Evolutionary conservation across 192 early-diverging fungal genomes (phyloP), one percentile per base, ranked within the genome.

Genomic region (Backusella australiensis): DNA sequence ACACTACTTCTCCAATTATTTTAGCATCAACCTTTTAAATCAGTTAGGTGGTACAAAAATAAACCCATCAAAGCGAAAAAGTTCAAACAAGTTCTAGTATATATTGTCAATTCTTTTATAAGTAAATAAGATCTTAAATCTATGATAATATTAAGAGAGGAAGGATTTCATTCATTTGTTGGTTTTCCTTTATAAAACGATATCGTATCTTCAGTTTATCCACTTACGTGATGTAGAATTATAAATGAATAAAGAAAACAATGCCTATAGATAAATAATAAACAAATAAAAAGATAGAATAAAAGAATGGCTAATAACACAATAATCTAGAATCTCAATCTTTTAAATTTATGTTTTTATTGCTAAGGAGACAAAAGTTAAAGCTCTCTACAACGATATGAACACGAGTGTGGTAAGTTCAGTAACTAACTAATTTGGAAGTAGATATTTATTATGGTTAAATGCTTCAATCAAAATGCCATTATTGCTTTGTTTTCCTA

Each of bases 401-500:
- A 63, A 14, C 53, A 59, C 21, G 53, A 29, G 56, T 63, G 26
- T 4, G n/a, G 11, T 29, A 63, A 63, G 4, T 29, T 29, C 56
- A 63, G 23, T 23, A 11, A 32, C 56, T 29, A 26, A 26, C 56
- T 63, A 12, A 63, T 63, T 63, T 63, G 3, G 56, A 29, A 63
- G 56, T n/a, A 23, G 56, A 14, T 29, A 63, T 63, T 14, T 29
- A 29, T 21, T 63, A 29, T 29, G 56, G 12, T 12, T 12, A 63
- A 63, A 63, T 63, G 56, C 56, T 63, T 63, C 56, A 63, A 63
- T 49, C 15, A 49, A 49, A 63, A 63, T 63, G 56, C 49, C 49
- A 53, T n/a, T 53, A n/a, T 53, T 17, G 17, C 56, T 63, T 26
- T 63, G 56, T 63, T 29, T 63, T 63, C 23, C 23, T 14, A 59